Evolutionary conservation across 345 rosid genomes (phyloP), one percentile per base, ranked within the genome.

Genomic region (Cochlearia excelsa): DNA sequence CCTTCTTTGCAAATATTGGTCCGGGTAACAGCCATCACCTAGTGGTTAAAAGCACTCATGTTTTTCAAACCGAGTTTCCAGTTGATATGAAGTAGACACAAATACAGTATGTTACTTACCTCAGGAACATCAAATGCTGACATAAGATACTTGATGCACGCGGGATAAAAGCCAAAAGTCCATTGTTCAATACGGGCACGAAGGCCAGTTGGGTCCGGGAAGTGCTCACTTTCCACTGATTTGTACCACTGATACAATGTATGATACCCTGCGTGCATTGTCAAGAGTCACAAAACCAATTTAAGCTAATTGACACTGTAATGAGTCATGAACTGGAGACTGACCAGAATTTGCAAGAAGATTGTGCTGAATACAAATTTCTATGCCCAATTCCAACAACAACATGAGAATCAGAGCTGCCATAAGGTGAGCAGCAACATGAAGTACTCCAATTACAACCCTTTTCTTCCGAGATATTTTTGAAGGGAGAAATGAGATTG

Each of bases 141-240:
- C 99, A 93, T 93, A 46, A 89, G 95, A 77, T 93, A 93, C 80
- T 93, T 93, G 65, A 93, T 89, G 67, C 99, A 93, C 0, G 99
- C 99, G 1, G 99, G 99, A 80, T 93, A 93, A 28, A 93, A 87
- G 58, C 99, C 99, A 78, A 81, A 82, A 23, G 99, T 89, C 99
- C 99, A 93, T 61, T 93, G 95, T 64, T 93, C 99, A 1, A 93
- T 83, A 54, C 99, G 91, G 29, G 86, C 77, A 75, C 99, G 82
- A 75, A 93, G 99, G 41, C 97, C 99, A 62, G 95, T 89, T 53
- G 99, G 99, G 77, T 93, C 99, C 0, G 99, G 99, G 70, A 93
- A 93, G 73, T 93, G 99, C 75, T 93, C 92, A 26, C 69, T 87
- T 74, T 93, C 99, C 70, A 93, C 92, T 28, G 90, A 60, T 74